Evolutionary conservation across 129 eudicot genomes (phyloP).

Genomic region (Flaveria robusta): DNA sequence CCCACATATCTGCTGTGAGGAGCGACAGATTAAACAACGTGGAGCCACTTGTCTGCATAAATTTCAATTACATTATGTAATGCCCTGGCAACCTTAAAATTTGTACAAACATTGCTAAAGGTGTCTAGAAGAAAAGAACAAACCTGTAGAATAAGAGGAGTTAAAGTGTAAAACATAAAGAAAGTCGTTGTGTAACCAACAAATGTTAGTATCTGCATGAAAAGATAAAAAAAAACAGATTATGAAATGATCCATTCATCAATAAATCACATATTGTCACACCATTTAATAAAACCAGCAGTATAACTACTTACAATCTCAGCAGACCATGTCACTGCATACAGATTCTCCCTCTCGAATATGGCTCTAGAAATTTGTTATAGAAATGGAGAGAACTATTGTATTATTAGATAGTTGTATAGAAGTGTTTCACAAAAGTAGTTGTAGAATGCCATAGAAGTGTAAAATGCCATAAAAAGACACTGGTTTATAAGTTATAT

Average conservation of each 20-base stretch:
- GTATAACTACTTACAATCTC: slow-evolving; percentile 47
- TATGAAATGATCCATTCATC: slow-evolving; percentile 1
- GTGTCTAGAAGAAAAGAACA: slow-evolving; percentile 21
- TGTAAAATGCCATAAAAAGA: neutral
- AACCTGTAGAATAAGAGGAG: slow-evolving; percentile 74
- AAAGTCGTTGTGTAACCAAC: slow-evolving; percentile 54
- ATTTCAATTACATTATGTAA: neutral
- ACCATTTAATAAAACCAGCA: neutral
- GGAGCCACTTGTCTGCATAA: slow-evolving; percentile 67
- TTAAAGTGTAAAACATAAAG: slow-evolving; percentile 54
- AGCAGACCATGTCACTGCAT: slow-evolving; percentile 57
- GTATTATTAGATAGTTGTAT: neutral
- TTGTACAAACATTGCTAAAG: neutral
- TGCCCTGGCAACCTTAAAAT: neutral
- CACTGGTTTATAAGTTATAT: neutral
- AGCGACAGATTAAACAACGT: slow-evolving; percentile 82
- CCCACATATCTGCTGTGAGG: slow-evolving; percentile 98
- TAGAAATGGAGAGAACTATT: slow-evolving; percentile 29
- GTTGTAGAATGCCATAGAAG: neutral
- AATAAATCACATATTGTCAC: neutral
- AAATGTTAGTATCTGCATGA: slow-evolving; percentile 54
- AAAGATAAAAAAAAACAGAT: neutral
- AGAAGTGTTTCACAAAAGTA: neutral
- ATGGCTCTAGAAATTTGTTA: slow-evolving; percentile 47
- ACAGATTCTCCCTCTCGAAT: slow-evolving; percentile 56